Conservation (phyloP, 1,284 basidiomycete genomes). For the Fomitopsis betulina region DNA sequence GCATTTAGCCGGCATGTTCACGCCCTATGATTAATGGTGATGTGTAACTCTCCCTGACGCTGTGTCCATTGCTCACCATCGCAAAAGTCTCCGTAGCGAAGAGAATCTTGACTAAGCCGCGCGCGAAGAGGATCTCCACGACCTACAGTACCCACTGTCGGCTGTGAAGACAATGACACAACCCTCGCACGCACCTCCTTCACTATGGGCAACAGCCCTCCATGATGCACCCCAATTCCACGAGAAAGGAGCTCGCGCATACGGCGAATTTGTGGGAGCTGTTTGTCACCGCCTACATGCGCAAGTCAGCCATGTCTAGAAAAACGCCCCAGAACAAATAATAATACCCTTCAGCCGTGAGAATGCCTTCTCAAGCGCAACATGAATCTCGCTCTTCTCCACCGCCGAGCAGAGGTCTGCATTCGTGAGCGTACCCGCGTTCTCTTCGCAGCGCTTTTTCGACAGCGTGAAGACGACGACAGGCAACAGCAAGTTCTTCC, state of each 20-base stretch:
- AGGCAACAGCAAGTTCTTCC: slow-evolving; percentile 85
- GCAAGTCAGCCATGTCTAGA: neutral
- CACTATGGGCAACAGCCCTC: slow-evolving; percentile 93
- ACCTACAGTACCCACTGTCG: slow-evolving; percentile 44
- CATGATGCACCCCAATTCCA: slow-evolving; percentile 97
- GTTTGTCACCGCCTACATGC: slow-evolving; percentile 77
- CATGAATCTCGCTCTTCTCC: slow-evolving; percentile 97
- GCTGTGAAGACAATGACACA: neutral
- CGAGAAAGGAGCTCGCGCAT: slow-evolving; percentile 91
- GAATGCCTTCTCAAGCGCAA: slow-evolving; percentile 90
- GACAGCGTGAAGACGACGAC: slow-evolving; percentile 98
- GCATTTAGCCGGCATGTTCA: slow-evolving; percentile 98
- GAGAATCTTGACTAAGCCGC: slow-evolving; percentile 93
- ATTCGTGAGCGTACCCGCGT: slow-evolving; percentile 87
- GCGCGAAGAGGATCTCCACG: slow-evolving; percentile 94
- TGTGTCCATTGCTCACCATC: slow-evolving; percentile 62
- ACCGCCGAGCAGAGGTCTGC: slow-evolving; percentile 82
- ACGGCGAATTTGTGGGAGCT: slow-evolving; percentile 90
- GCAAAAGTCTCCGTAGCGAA: slow-evolving; percentile 99
- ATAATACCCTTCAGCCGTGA: slow-evolving; percentile 83
- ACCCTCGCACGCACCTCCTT: slow-evolving; percentile 69
- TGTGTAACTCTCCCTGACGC: neutral
- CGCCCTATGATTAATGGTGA: slow-evolving; percentile 58
- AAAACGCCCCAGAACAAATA: slow-evolving; percentile 9
- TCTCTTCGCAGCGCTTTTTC: slow-evolving; percentile 96